Evolutionary conservation across 345 rosid genomes (phyloP).

Genomic region (Noccaea bulbosa): DNA sequence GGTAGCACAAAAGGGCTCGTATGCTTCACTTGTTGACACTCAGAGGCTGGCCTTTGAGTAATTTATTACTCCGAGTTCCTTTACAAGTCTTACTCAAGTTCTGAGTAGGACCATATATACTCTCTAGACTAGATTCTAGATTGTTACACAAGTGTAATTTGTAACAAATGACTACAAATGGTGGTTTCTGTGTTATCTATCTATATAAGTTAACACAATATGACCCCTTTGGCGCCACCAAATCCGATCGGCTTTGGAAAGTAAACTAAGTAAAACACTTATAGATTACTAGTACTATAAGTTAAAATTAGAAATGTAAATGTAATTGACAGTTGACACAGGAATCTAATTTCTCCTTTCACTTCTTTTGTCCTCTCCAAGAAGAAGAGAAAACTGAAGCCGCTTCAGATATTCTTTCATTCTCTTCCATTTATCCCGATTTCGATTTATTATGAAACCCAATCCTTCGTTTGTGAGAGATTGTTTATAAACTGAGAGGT

Average conservation of each 20-base stretch:
- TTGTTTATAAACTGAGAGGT: constrained; percentile 26
- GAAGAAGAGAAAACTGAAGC: constrained; percentile 16
- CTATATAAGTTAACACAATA: too few species aligned
- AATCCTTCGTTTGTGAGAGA: not conserved
- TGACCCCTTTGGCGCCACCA: too few species aligned
- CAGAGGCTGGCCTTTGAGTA: constrained; percentile 94
- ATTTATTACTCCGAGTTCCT: not conserved
- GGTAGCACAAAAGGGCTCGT: constrained; percentile 70
- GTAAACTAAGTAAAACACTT: too few species aligned
- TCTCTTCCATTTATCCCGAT: not conserved
- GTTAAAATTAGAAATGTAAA: not conserved
- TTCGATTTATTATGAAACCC: constrained; percentile 3
- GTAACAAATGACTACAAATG: constrained; percentile 20
- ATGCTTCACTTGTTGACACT: constrained; percentile 82
- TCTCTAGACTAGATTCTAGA: not conserved
- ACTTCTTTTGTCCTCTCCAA: not conserved
- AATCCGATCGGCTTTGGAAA: too few species aligned
- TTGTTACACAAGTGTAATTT: constrained; percentile 27
- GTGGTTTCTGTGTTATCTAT: not conserved
- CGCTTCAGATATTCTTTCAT: constrained; percentile 8
- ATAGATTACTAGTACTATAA: too few species aligned
- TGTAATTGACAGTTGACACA: not conserved
- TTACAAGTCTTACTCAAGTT: not conserved
- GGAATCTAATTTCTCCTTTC: not conserved
- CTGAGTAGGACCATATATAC: not conserved